These are phyloP conservation scores for Mycena rebaudengoi DNA, from an alignment of 768 basidiomycete species.

Conservation along the genomic window DNA sequence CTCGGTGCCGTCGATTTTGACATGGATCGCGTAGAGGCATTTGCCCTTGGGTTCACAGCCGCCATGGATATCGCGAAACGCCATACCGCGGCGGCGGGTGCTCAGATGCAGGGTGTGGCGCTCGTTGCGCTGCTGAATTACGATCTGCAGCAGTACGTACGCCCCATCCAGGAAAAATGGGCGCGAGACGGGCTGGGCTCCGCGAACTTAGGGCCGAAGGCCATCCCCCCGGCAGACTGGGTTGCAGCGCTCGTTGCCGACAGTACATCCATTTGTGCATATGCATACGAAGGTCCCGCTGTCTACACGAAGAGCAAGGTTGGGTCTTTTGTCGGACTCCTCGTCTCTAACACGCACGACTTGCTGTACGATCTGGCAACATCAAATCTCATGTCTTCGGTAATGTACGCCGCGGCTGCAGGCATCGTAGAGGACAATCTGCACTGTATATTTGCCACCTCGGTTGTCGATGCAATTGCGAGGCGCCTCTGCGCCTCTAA, in stretches of 20 bases:
- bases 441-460: constrained; percentile 7
- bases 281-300: neutral
- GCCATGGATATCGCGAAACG: neutral
- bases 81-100: neutral
- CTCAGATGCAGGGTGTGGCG: constrained; percentile 5
- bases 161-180: constrained; percentile 5
- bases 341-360: constrained; percentile 2
- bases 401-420: constrained; percentile 4
- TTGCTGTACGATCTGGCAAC: constrained; percentile 3
- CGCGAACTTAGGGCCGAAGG: neutral
- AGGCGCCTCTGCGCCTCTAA: neutral
- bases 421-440: neutral
- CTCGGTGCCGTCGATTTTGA: constrained; percentile 8
- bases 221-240: neutral
- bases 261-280: neutral
- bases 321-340: neutral
- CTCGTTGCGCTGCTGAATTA: constrained; percentile 1
- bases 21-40: neutral
- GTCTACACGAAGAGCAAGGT: neutral
- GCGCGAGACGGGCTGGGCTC: neutral
- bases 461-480: neutral
- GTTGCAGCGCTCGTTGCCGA: neutral
- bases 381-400: constrained; percentile 7
- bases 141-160: constrained; percentile 6
- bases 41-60: neutral